phyloP scores from a whole-genome alignment of 202 grass and related monocot genomes.

The Cymbopogon flexuosus region DNA sequence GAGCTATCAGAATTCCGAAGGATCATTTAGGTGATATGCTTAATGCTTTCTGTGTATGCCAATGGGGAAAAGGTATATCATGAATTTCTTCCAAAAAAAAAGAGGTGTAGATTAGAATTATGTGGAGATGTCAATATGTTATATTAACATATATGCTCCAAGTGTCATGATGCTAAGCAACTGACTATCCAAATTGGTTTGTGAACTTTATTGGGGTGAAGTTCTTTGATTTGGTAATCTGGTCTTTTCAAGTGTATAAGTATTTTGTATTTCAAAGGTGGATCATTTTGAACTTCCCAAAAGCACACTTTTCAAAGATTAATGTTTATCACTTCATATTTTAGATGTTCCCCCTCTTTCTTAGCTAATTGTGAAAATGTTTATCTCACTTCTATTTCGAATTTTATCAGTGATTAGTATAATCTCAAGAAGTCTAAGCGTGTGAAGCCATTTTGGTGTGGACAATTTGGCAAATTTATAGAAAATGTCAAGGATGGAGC shows the following conservation, averaged over 20 bases:
- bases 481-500: conserved; percentile 50
- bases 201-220: neutral
- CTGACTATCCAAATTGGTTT: neutral
- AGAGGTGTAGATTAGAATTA: neutral
- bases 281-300: neutral
- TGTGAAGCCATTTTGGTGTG: conserved; percentile 75
- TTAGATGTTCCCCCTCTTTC: neutral
- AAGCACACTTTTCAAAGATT: neutral
- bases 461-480: conserved; percentile 78
- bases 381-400: conserved; percentile 20
- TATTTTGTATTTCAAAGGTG: neutral
- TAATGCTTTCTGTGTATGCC: conserved; percentile 1
- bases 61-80: neutral
- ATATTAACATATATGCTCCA: neutral
- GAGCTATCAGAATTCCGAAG: neutral
- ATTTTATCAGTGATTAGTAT: conserved; percentile 63
- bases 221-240: neutral
- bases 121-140: conserved; percentile 10
- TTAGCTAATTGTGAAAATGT: neutral
- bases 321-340: neutral
- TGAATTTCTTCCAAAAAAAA: neutral
- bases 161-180: neutral
- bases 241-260: neutral
- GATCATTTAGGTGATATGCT: neutral
- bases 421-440: conserved; percentile 65